Evolutionary conservation across 2,329 filamentous ascomycete species (phyloP).

Genomic region (Corinectria fuckeliana): DNA sequence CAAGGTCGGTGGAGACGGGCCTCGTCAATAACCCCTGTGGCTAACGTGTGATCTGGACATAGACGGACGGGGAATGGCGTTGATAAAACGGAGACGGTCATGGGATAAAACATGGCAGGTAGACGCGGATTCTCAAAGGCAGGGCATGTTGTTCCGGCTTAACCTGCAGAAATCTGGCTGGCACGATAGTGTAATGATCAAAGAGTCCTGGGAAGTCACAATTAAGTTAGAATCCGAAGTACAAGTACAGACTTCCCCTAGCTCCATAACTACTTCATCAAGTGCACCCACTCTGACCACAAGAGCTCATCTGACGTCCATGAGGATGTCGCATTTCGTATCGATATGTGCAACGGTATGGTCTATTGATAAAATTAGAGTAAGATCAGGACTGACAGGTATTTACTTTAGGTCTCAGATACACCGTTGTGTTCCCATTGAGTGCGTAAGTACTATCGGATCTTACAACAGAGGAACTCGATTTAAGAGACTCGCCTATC

Average conservation of each 20-base stretch:
- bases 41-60: neutral
- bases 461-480: neutral
- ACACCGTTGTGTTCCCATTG: neutral
- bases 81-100: no score
- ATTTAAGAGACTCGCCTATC: neutral
- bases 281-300: constrained; percentile 28
- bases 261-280: constrained; percentile 25
- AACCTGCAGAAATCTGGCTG: neutral
- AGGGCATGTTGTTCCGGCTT: neutral
- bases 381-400: neutral
- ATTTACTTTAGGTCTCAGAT: neutral
- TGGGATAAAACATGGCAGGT: neutral
- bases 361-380: neutral
- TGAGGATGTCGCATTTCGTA: constrained; percentile 31
- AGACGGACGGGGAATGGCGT: no score
- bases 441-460: neutral
- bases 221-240: neutral
- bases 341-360: constrained; percentile 42
- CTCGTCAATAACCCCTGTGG: neutral
- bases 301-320: constrained; percentile 20
- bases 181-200: neutral
- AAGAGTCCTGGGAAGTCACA: neutral
- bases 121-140: neutral
- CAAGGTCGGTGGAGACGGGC: neutral
- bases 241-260: neutral